Evolutionary conservation across 495 filamentous ascomycete species (phyloP), one percentile per base, ranked within the genome.

Genomic region (Penicillium ochrochloron): DNA sequence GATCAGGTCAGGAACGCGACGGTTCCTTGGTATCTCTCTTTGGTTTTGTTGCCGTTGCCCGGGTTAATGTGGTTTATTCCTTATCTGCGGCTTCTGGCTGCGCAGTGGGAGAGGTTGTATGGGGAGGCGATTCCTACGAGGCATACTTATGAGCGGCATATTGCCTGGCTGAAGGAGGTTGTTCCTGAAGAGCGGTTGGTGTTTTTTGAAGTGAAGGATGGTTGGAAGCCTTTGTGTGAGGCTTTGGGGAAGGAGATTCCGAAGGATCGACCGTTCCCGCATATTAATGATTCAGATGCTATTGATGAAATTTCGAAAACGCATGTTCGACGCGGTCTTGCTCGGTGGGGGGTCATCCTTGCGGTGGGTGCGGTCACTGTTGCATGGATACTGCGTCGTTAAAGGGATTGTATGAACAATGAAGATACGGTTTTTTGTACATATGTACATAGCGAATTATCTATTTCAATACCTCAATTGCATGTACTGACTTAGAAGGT

Each of bases 221-320:
- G 83, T 4, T 86, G 83, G 82, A 79, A 61, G 60, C 82, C 82
- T 6, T 65, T 85, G 25, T 85, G 84, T 67, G 63, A 74, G 56
- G 83, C 81, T 50, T 63, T 85, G 4, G 80, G 70, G 3, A 80
- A 77, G 53, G 75, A 78, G 0, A 60, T 80, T 7, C 83, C 83
- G 2, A 44, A 44, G 33, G 71, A 75, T 25, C 60, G 69, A 0
- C 63, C 70, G 2, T 83, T 86, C 52, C 83, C 83, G 34, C 69
- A 60, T 51, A 57, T 76, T 0, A 78, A 80, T 63, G 76, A 78
- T 63, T 42, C 50, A 0, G 63, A 69, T 12, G 63, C 62, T 2
- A 58, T 69, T 53, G 56, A 51, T 39, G 33, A 35, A 11, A 57
- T 69, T 60, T 63, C 60, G 9, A 66, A 21, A 1, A 60, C 56